These are phyloP conservation scores for Chloroidium sp. DNA, from an alignment of 163 green algal species.

Conservation along the genomic window DNA sequence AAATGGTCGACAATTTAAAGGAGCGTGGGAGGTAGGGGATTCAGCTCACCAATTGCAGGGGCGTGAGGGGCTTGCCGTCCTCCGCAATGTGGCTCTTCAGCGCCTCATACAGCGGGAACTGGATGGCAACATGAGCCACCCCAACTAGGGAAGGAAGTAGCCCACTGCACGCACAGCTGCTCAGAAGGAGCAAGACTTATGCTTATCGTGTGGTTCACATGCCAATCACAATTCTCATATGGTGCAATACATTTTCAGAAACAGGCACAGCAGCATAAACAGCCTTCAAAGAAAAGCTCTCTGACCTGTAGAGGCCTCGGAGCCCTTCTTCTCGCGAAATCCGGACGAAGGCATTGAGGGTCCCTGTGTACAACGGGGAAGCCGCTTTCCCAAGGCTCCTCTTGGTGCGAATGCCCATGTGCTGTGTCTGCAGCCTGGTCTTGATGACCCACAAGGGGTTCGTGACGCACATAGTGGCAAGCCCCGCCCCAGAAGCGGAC, in stretches of 20 bases:
- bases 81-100: conserved; percentile 50
- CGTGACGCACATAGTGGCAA: conserved; percentile 75
- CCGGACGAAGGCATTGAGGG: conserved; percentile 64
- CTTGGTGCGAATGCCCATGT: conserved; percentile 54
- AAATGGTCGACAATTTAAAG: background rate
- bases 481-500: conserved; percentile 75
- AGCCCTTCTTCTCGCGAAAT: conserved; percentile 85
- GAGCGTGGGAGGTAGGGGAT: background rate
- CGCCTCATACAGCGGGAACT: conserved; percentile 92
- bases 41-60: conserved; percentile 11
- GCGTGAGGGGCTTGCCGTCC: too few species aligned
- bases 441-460: conserved; percentile 98
- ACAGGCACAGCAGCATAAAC: too few species aligned
- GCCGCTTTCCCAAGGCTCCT: background rate
- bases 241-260: too few species aligned
- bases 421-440: conserved; percentile 81
- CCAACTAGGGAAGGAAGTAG: conserved; percentile 80
- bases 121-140: conserved; percentile 73
- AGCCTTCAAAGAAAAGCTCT: background rate
- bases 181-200: background rate
- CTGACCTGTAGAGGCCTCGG: conserved; percentile 74
- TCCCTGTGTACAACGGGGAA: conserved; percentile 62
- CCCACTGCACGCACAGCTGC: conserved; percentile 35
- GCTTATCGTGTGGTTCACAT: background rate
- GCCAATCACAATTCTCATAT: background rate